Percentiles rank a stretch among this genome's conserved stretches.
Evolutionary conservation across 805 yeast species (phyloP).

Genomic region (Metschnikowia reukaufii): DNA sequence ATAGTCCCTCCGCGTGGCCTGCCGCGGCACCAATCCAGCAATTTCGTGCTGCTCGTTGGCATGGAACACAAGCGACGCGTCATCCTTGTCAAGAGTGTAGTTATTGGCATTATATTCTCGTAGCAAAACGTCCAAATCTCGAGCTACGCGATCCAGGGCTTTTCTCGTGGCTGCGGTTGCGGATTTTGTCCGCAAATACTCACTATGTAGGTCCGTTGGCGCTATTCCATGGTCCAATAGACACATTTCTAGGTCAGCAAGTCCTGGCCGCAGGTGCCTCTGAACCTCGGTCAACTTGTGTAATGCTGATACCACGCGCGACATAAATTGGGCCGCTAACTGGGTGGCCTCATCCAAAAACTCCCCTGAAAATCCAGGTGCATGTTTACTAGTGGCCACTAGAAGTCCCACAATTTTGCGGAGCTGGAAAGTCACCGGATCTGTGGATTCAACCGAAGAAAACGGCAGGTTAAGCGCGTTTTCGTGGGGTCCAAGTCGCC

Average conservation of each 20-base stretch:
- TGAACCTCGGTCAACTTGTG: conserved; percentile 58
- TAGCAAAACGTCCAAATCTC: conserved; percentile 13
- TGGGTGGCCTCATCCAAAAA: conserved; percentile 31
- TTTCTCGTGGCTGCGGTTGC: conserved; percentile 7
- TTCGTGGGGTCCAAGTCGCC: conserved; percentile 11
- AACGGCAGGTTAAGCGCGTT: conserved; percentile 7
- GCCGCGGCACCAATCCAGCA: conserved; percentile 57
- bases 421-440: conserved; percentile 30
- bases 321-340: conserved; percentile 31
- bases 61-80: conserved; percentile 53
- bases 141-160: conserved; percentile 8
- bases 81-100: conserved; percentile 30
- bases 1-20: conserved; percentile 35
- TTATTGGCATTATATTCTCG: conserved; percentile 19
- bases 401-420: conserved; percentile 29
- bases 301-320: conserved; percentile 40
- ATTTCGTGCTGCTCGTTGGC: conserved; percentile 51
- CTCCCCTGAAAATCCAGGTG: conserved; percentile 26
- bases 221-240: conserved; percentile 43
- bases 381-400: conserved; percentile 21
- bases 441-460: background rate
- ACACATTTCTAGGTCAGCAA: conserved; percentile 50
- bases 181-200: conserved; percentile 21
- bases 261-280: conserved; percentile 55
- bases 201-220: conserved; percentile 40